Base-by-base conservation (phyloP, 2,329 filamentous ascomycete genomes). In the Shiraia bambusicola region DNA sequence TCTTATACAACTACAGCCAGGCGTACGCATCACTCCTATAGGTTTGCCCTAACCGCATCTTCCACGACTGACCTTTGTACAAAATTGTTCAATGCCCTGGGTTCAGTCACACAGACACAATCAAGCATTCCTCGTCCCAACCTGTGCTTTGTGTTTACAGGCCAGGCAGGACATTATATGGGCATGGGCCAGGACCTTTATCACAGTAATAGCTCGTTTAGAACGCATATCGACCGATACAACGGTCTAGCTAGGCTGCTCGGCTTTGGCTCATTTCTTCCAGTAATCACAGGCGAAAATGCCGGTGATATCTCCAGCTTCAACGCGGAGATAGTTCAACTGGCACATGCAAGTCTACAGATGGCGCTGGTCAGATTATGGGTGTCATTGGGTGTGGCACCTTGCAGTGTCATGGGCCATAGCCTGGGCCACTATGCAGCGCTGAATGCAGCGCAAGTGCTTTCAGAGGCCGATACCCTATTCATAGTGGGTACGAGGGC, bases 341-440 rank as follows among this genome's bases (percentile, higher is more conserved):
- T 9, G 14, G 13, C 13, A 30, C 28, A n/a, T n/a, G n/a, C n/a
- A n/a, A n/a, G n/a, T 16, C 28, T 15, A 14, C 28, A 15, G 8
- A 16, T 16, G 4, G 13, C 16, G 14, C 34, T 61, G 6, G 26
- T 34, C 1, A 32, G 32, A 2, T 37, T 45, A 3, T 60, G 54
- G 57, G 17, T 9, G 2, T 49, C 45, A 1, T 37, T 28, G 12
- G 54, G 52, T 2, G 29, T 59, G 2, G 25, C 24, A 3, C 58
- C 59, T 0, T 8, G 17, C 13, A 19, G 28, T 1, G 51, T 60
- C 3, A 35, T 59, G 2, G 62, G 62, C 6, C 60, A 64, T 38
- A 59, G 61, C 34, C 53, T 73, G 2, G 71, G 70, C n/a, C 68
- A 72, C 38, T 72, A 70, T 34, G 67, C 68, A 2, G 70, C 70